phyloP scores from a whole-genome alignment of 176 grass and related monocot genomes.

The Raddia guianensis region DNA sequence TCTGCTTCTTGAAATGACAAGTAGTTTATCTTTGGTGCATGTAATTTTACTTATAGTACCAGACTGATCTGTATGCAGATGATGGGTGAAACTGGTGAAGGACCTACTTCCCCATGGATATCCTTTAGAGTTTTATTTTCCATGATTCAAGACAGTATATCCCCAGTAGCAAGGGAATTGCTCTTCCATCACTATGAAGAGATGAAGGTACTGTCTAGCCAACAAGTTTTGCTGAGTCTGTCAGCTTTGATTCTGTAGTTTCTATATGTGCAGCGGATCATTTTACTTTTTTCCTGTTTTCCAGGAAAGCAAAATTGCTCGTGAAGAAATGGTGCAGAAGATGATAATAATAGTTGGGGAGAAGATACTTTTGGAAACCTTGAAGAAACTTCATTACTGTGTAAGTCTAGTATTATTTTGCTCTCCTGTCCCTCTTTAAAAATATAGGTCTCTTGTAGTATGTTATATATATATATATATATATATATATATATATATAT shows the following conservation, averaged over 20 bases:
- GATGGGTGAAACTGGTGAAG: constrained; percentile 44
- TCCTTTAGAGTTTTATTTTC: constrained; percentile 64
- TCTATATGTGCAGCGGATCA: constrained; percentile 10
- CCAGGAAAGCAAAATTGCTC: constrained; percentile 64
- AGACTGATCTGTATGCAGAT: constrained; percentile 47
- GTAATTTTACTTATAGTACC: background rate
- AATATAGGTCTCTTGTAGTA: background rate
- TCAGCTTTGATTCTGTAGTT: background rate
- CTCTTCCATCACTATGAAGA: constrained; percentile 76
- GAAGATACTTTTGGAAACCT: constrained; percentile 58
- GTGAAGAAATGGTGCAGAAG: constrained; percentile 71
- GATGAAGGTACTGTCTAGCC: constrained; percentile 55
- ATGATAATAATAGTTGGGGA: constrained; percentile 76
- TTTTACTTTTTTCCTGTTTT: constrained; percentile 23
- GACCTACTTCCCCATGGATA: constrained; percentile 75
- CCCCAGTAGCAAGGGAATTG: constrained; percentile 63
- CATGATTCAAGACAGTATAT: constrained; percentile 62
- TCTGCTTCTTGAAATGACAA: constrained; percentile 17
- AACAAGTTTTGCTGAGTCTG: background rate
- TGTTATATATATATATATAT: background rate
- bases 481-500: too few relatives aligned
- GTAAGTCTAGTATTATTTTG: constrained; percentile 53
- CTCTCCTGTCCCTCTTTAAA: background rate
- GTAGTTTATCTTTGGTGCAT: constrained; percentile 24
- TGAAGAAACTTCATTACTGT: constrained; percentile 58